Percentiles rank a stretch among this genome's conserved stretches.
phyloP scores from a whole-genome alignment of 129 eudicot genomes.

The Chrysanthemum lavandulifolium region DNA sequence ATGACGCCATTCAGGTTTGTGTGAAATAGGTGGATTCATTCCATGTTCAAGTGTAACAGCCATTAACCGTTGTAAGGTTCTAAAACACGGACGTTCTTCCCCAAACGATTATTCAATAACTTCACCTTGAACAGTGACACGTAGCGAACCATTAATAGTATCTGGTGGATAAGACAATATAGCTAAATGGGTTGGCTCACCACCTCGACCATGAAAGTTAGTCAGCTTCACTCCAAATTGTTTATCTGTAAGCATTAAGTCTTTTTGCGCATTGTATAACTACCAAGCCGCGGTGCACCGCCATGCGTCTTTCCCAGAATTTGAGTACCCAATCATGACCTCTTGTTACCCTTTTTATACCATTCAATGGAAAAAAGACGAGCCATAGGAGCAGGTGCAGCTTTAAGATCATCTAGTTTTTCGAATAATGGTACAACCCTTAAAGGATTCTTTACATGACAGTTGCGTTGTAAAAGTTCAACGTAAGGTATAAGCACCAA shows the following conservation, averaged over 20 bases:
- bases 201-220: conserved; percentile 99
- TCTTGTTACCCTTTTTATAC: conserved; percentile 94
- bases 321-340: conserved; percentile 97
- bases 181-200: conserved; percentile 96
- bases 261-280: conserved; percentile 93
- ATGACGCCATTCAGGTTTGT: conserved; percentile 84
- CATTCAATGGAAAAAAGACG: conserved; percentile 37
- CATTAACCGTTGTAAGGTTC: conserved; percentile 84
- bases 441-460: conserved; percentile 76
- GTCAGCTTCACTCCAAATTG: conserved; percentile 75
- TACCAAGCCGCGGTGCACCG: conserved; percentile 95
- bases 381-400: conserved; percentile 96
- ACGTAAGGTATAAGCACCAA: conserved; percentile 95
- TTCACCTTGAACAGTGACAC: conserved; percentile 98
- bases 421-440: conserved; percentile 90
- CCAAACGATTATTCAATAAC: conserved; percentile 97
- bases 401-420: conserved; percentile 82
- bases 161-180: conserved; percentile 96
- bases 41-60: conserved; percentile 99
- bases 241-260: conserved; percentile 77
- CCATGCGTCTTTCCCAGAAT: conserved; percentile 96
- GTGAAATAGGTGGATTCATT: conserved; percentile 89
- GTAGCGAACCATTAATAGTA: conserved; percentile 78
- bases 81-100: conserved; percentile 89
- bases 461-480: conserved; percentile 90